Base-by-base conservation (phyloP, 352 stramenopile species). In the Halophytophthora polymorphica region DNA sequence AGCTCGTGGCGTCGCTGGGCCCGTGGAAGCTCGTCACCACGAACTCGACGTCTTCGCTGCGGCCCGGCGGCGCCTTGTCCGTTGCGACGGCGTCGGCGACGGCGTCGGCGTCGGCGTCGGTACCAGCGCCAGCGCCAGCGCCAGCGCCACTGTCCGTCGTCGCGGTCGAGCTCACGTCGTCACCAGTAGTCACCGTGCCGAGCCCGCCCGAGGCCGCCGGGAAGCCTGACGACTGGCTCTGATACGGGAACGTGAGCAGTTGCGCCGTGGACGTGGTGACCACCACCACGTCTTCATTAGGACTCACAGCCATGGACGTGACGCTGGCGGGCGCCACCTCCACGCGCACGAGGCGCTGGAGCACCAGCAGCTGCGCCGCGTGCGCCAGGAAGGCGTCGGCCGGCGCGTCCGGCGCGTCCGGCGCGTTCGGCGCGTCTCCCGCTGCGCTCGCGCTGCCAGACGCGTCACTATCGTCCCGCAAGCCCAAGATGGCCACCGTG, bases 241-340 rank as follows among this genome's bases (percentile, higher is more conserved):
- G 77, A 50, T 90, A 93, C 10, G 83, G 77, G 40, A 93, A 88
- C 38, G 66, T 88, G 41, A 90, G 53, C 2, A 93, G 52, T 50
- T 93, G 83, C 1, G 72, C 61, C 23, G 66, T 87, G 14, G 76
- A 76, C 15, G 85, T 77, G 17, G 84, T 69, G 18, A 71, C 77
- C 4, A 94, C 74, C 21, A 92, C 57, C 5, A 55, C 54, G 47
- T 94, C 82, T 66, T 94, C 84, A 48, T 83, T 90, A 1, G 80
- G 79, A 53, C 76, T 90, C 44, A 93, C 80, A 25, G 69, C 73
- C 35, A 94, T 65, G 23, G 75, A 74, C 22, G 51, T 61, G 28
- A 93, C 60, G 31, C 56, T 47, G 3, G 71, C 69, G 3, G 56
- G 35, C 3, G 64, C 66, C n/a, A 54, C 65, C 23, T 94, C 79